These are phyloP conservation scores for Trichosporon coremiiforme DNA, from an alignment of 1,284 basidiomycete genomes.

Conservation along the genomic window DNA sequence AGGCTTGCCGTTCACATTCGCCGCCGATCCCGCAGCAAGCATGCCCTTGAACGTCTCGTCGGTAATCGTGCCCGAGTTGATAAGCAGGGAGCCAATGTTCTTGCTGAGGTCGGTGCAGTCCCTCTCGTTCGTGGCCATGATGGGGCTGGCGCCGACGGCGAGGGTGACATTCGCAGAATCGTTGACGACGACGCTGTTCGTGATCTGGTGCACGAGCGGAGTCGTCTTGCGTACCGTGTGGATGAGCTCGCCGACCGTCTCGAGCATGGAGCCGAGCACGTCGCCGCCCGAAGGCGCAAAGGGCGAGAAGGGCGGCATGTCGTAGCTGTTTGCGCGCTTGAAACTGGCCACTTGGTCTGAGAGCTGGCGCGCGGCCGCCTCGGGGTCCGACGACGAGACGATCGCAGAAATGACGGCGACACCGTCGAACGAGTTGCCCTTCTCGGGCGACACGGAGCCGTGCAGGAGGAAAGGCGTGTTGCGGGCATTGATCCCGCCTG, in stretches of 20 bases:
- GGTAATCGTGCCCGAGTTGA: slow-evolving; percentile 88
- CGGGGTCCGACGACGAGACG: slow-evolving; percentile 68
- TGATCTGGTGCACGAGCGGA: slow-evolving; percentile 77
- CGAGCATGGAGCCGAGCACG: slow-evolving; percentile 49
- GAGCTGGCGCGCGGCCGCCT: slow-evolving; percentile 60
- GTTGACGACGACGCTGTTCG: slow-evolving; percentile 85
- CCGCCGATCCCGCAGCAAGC: slow-evolving; percentile 72
- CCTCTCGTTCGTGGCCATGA: slow-evolving; percentile 82
- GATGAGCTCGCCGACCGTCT: slow-evolving; percentile 60
- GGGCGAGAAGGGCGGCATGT: slow-evolving; percentile 26
- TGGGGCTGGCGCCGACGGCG: slow-evolving; percentile 84
- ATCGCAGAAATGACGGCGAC: slow-evolving; percentile 92
- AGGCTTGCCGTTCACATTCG: slow-evolving; percentile 74
- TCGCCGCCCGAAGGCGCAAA: neutral
- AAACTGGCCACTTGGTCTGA: slow-evolving; percentile 50
- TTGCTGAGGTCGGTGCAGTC: slow-evolving; percentile 81
- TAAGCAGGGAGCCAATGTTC: slow-evolving; percentile 70
- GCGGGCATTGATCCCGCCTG: slow-evolving; percentile 77
- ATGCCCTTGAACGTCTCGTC: slow-evolving; percentile 67
- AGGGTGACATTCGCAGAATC: slow-evolving; percentile 91
- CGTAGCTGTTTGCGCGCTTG: slow-evolving; percentile 35
- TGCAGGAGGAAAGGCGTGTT: slow-evolving; percentile 74
- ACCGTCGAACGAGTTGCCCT: slow-evolving; percentile 67
- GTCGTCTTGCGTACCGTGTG: slow-evolving; percentile 60
- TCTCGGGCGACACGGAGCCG: slow-evolving; percentile 65